Percentiles rank a stretch among this genome's conserved stretches.
phyloP scores from a whole-genome alignment of 495 filamentous ascomycete genomes.

The Cetradonia linearis region DNA sequence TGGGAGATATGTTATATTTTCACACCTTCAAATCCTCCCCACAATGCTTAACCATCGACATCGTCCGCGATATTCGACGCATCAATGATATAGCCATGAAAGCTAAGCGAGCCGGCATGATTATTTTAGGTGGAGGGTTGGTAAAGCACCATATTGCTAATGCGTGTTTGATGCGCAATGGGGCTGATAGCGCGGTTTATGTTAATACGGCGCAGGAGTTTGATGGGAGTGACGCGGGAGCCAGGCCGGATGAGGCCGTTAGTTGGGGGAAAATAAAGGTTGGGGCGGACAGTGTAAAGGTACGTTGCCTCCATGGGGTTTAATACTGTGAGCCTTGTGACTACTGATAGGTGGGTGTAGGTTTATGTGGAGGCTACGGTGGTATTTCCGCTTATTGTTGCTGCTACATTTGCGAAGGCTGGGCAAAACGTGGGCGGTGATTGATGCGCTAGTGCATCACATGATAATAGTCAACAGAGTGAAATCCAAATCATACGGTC shows the following conservation, averaged over 20 bases:
- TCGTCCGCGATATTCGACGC: slow-evolving; percentile 76
- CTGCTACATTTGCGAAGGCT: slow-evolving; percentile 72
- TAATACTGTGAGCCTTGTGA: background rate
- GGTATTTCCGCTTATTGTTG: slow-evolving; percentile 88
- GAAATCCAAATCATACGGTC: too few relatives aligned
- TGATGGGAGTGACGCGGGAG: slow-evolving; percentile 93
- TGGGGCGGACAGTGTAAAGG: slow-evolving; percentile 78
- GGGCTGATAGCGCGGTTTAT: slow-evolving; percentile 91
- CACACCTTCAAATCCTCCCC: slow-evolving; percentile 85
- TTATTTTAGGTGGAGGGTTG: slow-evolving; percentile 85
- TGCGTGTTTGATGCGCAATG: slow-evolving; percentile 92
- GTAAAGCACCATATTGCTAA: slow-evolving; percentile 98
- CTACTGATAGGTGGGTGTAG: slow-evolving; percentile 28
- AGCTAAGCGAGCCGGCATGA: slow-evolving; percentile 79
- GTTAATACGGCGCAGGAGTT: slow-evolving; percentile 96
- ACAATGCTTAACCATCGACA: slow-evolving; percentile 67
- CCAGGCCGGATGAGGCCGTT: slow-evolving; percentile 90
- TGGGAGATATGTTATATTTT: slow-evolving; percentile 97
- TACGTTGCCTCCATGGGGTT: slow-evolving; percentile 29
- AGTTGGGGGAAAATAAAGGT: slow-evolving; percentile 97
- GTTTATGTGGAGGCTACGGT: slow-evolving; percentile 90
- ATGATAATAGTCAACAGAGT: too few relatives aligned
- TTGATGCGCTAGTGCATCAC: background rate
- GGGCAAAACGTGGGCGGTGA: background rate
- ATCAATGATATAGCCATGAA: slow-evolving; percentile 89